Evolutionary conservation across 371 early-diverging fungal species (phyloP).

Genomic region (Lichtheimia corymbifera): DNA sequence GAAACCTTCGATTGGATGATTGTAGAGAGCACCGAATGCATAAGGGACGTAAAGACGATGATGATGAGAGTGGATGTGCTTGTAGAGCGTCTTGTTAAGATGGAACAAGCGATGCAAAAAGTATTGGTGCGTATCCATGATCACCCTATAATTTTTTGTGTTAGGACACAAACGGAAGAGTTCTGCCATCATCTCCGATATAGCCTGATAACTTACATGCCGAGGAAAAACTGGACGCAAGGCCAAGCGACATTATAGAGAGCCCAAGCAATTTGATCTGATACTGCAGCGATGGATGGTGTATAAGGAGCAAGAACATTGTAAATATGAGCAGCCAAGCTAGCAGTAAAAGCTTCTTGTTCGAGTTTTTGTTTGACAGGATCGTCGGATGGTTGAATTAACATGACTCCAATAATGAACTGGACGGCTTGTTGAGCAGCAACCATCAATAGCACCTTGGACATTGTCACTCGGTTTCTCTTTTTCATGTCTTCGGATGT

Average conservation of each 20-base stretch:
- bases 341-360: conserved; percentile 16
- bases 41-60: conserved; percentile 78
- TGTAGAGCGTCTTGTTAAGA: conserved; percentile 68
- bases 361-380: conserved; percentile 15
- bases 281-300: conserved; percentile 37
- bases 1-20: conserved; percentile 80
- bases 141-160: conserved; percentile 31
- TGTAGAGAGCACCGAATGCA: conserved; percentile 82
- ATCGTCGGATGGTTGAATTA: conserved; percentile 22
- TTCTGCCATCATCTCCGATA: conserved; percentile 10
- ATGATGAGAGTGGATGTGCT: conserved; percentile 75
- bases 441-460: conserved; percentile 56
- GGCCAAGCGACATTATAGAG: conserved; percentile 40
- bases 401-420: conserved; percentile 29
- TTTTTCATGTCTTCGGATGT: conserved; percentile 62
- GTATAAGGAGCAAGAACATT: conserved; percentile 12
- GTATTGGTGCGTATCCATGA: conserved; percentile 72
- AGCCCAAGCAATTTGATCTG: conserved; percentile 52
- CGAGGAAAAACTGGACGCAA: conserved; percentile 28
- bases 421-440: conserved; percentile 60
- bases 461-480: conserved; percentile 63
- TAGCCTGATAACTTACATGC: conserved; percentile 27
- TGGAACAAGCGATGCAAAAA: conserved; percentile 79
- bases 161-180: neutral
- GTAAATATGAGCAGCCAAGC: conserved; percentile 15